phyloP scores from a whole-genome alignment of 2,329 filamentous ascomycete genomes.

The Botrytis medusae region DNA sequence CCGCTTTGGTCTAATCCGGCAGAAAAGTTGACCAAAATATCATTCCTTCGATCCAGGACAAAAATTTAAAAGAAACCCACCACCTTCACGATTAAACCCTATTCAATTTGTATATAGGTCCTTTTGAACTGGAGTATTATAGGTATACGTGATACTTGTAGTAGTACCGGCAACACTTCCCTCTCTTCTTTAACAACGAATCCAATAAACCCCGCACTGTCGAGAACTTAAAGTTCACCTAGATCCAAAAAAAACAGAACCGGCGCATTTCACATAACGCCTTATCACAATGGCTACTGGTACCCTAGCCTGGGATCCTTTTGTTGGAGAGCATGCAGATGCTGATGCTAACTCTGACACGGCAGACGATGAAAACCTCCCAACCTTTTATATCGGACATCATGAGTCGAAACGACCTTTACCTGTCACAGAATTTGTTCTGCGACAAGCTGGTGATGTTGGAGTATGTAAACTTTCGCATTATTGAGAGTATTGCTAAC shows the following conservation, averaged over 20 bases:
- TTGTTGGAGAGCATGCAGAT: constrained; percentile 8
- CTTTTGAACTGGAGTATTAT: background rate
- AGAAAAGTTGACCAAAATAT: constrained; percentile 16
- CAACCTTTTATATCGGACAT: constrained; percentile 69
- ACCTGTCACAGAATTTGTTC: constrained; percentile 62
- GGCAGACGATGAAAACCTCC: constrained; percentile 38
- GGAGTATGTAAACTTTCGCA: constrained; percentile 55
- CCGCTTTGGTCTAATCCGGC: constrained; percentile 2
- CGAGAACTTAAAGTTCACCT: constrained; percentile 3
- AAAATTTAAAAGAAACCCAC: background rate
- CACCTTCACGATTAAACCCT: background rate
- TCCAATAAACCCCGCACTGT: background rate
- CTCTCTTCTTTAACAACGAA: background rate
- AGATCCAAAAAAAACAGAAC: background rate
- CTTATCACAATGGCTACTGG: constrained; percentile 16
- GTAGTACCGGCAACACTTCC: background rate
- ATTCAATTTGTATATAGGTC: background rate
- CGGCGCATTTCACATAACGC: constrained; percentile 2
- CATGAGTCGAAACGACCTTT: constrained; percentile 65
- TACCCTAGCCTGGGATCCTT: constrained; percentile 6
- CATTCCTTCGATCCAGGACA: constrained; percentile 1
- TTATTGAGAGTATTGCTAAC: background rate
- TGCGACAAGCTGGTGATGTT: constrained; percentile 65
- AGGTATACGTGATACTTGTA: constrained; percentile 1
- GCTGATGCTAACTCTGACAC: constrained; percentile 30